Base-by-base conservation (phyloP, 371 early-diverging fungal genomes). In the Vittaforma corneae region DNA sequence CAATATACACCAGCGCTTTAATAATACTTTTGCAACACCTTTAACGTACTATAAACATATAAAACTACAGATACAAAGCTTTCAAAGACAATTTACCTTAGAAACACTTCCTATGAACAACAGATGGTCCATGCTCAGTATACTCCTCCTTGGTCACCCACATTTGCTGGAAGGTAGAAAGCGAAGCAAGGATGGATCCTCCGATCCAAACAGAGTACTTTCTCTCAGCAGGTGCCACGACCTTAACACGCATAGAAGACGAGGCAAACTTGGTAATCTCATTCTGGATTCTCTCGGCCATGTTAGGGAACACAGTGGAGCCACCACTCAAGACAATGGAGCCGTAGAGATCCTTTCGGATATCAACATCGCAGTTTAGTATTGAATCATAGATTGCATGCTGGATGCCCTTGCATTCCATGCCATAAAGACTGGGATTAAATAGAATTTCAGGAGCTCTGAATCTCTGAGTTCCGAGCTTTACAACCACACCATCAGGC, bases 161-260 rank as follows among this genome's bases (percentile, higher is more conserved):
- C 90, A 91, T 88, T 78, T 87, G 86, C 81, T 92, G 93, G 92
- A 93, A 93, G 73, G 93, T 92, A 63, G 92, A 90, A 67, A 95
- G 87, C 59, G 95, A 93, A 59, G 99, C 95, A 69, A 98, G 83
- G 72, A 98, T 97, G 69, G 97, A 94, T 70, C 97, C 99, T 85
- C 99, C 99, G 79, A 97, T 96, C 97, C 97, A 98, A 81, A 94
- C 97, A 75, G 93, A 91, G 89, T 97, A 97, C 84, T 97, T 97
- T 80, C 97, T 88, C 83, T 98, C 97, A 59, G 97, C 94, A 55
- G 97, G 97, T 70, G 96, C 92, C 71, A 96, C 91, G 77, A 98
- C 92, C 88, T 92, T 91, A 84, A 97, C 88, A 86, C 91, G 91
- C 88, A 93, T 93, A 76, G 89, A 87, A 72, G 91, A 87, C 48